Evolutionary conservation across 441 rosid species (phyloP).

Genomic region (Bruguiera hainesii): DNA sequence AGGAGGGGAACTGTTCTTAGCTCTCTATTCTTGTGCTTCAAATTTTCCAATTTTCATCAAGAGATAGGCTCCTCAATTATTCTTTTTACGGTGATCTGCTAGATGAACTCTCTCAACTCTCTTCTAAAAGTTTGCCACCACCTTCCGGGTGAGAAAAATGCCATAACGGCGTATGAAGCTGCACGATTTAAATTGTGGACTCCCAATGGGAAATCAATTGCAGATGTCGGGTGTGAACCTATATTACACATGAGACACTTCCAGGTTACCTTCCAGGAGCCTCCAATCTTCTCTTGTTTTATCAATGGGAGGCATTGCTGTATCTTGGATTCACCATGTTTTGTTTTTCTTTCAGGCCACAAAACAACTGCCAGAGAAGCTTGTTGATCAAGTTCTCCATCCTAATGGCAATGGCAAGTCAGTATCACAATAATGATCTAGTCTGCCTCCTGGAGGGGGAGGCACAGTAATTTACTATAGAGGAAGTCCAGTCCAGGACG

Average conservation of each 20-base stretch:
- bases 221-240: conserved; percentile 94
- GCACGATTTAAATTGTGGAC: conserved; percentile 59
- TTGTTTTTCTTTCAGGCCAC: conserved; percentile 41
- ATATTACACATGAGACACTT: conserved; percentile 97
- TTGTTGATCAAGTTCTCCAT: conserved; percentile 45
- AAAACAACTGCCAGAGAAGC: conserved; percentile 54
- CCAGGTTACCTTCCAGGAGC: conserved; percentile 46
- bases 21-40: too few species aligned
- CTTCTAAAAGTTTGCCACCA: conserved; percentile 68
- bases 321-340: conserved; percentile 1
- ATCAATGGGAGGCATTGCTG: not conserved
- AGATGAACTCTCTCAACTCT: conserved; percentile 91
- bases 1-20: too few species aligned
- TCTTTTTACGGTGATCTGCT: conserved; percentile 28
- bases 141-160: conserved; percentile 54
- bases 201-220: conserved; percentile 73
- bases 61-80: conserved; percentile 11
- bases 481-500: not conserved
- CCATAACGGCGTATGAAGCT: conserved; percentile 53
- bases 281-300: not conserved
- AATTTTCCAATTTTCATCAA: too few species aligned
- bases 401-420: conserved; percentile 18
- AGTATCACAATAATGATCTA: conserved; percentile 5
- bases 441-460: conserved; percentile 1
- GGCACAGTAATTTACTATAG: not conserved